Evolutionary conservation across 345 rosid genomes (phyloP).

Genomic region (Eucalyptus curtisii): DNA sequence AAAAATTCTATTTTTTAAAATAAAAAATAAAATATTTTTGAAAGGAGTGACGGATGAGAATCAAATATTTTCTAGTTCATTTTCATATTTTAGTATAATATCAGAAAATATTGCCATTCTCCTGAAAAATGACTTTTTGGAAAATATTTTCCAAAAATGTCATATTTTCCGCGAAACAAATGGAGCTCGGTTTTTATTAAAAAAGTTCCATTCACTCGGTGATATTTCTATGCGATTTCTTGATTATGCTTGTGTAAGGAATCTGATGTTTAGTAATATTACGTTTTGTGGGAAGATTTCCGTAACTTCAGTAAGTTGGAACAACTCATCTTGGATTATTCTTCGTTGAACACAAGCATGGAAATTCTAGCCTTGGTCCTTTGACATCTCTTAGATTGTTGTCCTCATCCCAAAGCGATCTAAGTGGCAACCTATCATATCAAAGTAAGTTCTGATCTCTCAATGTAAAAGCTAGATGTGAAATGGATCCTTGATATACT

Average conservation of each 20-base stretch:
- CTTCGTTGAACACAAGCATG: background rate
- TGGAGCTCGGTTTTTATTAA: rapidly evolving
- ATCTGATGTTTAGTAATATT: rapidly evolving
- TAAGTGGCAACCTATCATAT: background rate
- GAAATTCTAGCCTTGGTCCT: background rate
- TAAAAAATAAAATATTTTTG: rapidly evolving
- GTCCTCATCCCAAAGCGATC: rapidly evolving
- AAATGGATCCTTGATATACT: too few relatives aligned
- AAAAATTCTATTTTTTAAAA: too few relatives aligned
- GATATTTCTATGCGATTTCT: rapidly evolving
- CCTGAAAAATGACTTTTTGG: rapidly evolving
- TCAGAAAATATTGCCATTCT: rapidly evolving
- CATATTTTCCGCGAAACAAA: rapidly evolving
- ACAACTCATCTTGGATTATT: background rate
- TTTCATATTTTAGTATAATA: rapidly evolving
- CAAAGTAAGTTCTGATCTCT: rapidly evolving
- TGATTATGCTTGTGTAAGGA: background rate
- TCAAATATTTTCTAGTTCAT: too few relatives aligned
- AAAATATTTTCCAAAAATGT: rapidly evolving
- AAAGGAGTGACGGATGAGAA: rapidly evolving
- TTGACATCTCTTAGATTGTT: background rate
- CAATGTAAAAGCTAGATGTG: rapidly evolving
- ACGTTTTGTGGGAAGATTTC: rapidly evolving
- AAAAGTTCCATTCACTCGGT: background rate
- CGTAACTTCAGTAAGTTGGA: background rate